Evolutionary conservation across 2,329 filamentous ascomycete genomes (phyloP).

Genomic region (Calycina herbarum): DNA sequence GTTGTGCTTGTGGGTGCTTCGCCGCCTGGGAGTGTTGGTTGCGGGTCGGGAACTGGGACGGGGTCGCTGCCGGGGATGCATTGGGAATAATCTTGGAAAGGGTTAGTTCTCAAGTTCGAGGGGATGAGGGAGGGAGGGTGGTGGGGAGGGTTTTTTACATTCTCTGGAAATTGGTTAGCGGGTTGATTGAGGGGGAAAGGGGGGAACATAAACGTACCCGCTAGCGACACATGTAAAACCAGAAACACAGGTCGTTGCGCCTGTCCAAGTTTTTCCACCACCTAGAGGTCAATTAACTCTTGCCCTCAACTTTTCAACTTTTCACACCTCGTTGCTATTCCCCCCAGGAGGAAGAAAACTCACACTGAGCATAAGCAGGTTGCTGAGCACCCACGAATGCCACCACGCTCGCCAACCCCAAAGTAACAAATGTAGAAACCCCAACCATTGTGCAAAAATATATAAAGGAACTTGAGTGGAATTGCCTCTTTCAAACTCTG

Average conservation of each 20-base stretch:
- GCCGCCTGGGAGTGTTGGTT: background rate
- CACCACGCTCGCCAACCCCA: conserved; percentile 11
- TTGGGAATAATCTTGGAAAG: conserved; percentile 39
- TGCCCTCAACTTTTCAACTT: background rate
- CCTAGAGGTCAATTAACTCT: no score
- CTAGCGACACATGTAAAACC: conserved; percentile 30
- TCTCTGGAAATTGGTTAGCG: conserved; percentile 15
- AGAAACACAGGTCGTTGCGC: conserved; percentile 30
- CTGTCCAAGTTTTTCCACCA: conserved; percentile 30
- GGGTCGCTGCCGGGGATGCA: conserved; percentile 41
- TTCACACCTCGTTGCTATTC: background rate
- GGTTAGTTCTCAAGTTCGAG: background rate
- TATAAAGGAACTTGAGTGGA: background rate
- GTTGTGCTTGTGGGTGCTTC: conserved; percentile 16
- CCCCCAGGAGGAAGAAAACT: background rate
- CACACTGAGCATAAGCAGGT: conserved; percentile 31
- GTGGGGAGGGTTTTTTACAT: conserved; percentile 12
- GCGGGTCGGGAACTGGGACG: conserved; percentile 11
- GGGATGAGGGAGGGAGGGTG: background rate
- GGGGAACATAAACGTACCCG: conserved; percentile 30
- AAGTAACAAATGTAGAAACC: background rate
- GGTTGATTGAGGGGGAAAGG: background rate
- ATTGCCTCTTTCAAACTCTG: background rate
- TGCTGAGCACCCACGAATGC: conserved; percentile 25
- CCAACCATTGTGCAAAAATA: background rate